Evolutionary conservation across 2,329 filamentous ascomycete species (phyloP).

Genomic region (Plenodomus tracheiphilus): DNA sequence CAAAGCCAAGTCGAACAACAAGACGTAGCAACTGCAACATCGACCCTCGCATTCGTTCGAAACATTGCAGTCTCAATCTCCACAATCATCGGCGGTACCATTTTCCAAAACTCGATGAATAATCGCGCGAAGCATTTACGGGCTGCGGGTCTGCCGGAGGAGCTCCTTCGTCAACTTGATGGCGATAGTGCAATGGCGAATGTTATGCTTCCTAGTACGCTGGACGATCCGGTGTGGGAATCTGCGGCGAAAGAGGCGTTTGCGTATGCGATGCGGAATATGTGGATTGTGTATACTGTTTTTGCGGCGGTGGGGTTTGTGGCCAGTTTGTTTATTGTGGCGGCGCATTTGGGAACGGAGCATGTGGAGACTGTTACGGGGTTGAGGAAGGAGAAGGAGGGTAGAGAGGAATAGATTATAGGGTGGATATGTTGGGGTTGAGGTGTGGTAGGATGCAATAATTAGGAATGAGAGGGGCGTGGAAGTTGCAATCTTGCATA

Average conservation of each 20-base stretch:
- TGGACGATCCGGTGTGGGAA: slow-evolving; percentile 53
- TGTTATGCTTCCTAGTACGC: slow-evolving; percentile 57
- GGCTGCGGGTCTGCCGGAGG: slow-evolving; percentile 53
- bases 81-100: slow-evolving; percentile 54
- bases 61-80: slow-evolving; percentile 52
- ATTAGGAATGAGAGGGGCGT: not conserved
- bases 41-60: slow-evolving; percentile 55
- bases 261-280: slow-evolving; percentile 48
- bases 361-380: slow-evolving; percentile 55
- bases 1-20: slow-evolving; percentile 57
- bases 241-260: slow-evolving; percentile 48
- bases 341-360: slow-evolving; percentile 46
- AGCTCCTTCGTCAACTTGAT: slow-evolving; percentile 55
- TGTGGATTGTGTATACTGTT: slow-evolving; percentile 54
- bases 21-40: slow-evolving; percentile 56
- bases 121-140: slow-evolving; percentile 53
- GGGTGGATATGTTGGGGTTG: not conserved
- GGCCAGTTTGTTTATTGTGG: slow-evolving; percentile 45
- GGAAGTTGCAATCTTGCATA: no score
- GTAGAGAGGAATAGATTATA: not conserved
- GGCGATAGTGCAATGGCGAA: slow-evolving; percentile 64
- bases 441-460: not conserved
- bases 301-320: slow-evolving; percentile 45
- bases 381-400: slow-evolving; percentile 36
- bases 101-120: slow-evolving; percentile 64